Evolutionary conservation across 768 basidiomycete species (phyloP).

Genomic region (Lepiota brunneoincarnata): DNA sequence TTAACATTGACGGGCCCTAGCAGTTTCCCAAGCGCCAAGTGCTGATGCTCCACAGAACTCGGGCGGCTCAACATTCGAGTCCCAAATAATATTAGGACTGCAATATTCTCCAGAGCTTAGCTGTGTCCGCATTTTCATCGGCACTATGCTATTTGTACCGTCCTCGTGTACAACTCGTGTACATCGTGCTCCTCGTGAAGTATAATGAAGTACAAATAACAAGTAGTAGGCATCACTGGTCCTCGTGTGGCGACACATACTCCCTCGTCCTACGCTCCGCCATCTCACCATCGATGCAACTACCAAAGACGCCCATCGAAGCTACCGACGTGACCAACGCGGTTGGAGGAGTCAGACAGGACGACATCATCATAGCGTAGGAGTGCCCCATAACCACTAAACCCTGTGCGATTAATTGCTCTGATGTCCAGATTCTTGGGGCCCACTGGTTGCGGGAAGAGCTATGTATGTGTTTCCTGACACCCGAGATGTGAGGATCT

Average conservation of each 20-base stretch:
- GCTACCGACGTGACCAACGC: not conserved
- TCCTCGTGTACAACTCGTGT: too few relatives aligned
- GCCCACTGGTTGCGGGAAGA: slow-evolving; percentile 10
- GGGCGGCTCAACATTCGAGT: too few relatives aligned
- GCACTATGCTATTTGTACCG: too few relatives aligned
- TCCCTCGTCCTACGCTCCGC: not conserved
- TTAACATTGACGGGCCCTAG: too few relatives aligned
- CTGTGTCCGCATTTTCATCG: too few relatives aligned
- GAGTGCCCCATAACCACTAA: not conserved
- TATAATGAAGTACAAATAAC: too few relatives aligned
- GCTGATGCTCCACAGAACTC: too few relatives aligned
- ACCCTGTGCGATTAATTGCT: not conserved
- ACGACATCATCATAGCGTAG: slow-evolving; percentile 3
- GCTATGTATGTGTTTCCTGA: slow-evolving; percentile 1
- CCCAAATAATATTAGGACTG: too few relatives aligned
- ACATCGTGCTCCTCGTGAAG: too few relatives aligned
- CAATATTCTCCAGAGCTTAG: too few relatives aligned
- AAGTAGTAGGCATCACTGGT: too few relatives aligned
- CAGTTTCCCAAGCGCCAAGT: too few relatives aligned
- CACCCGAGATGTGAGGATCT: not conserved
- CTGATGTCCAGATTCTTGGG: slow-evolving; percentile 1
- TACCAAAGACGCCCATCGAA: not conserved
- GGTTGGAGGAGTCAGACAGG: not conserved
- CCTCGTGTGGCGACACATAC: not conserved
- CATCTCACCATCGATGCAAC: not conserved